phyloP scores from a whole-genome alignment of 73 alveolate genomes.

The Diophrys sp. region DNA sequence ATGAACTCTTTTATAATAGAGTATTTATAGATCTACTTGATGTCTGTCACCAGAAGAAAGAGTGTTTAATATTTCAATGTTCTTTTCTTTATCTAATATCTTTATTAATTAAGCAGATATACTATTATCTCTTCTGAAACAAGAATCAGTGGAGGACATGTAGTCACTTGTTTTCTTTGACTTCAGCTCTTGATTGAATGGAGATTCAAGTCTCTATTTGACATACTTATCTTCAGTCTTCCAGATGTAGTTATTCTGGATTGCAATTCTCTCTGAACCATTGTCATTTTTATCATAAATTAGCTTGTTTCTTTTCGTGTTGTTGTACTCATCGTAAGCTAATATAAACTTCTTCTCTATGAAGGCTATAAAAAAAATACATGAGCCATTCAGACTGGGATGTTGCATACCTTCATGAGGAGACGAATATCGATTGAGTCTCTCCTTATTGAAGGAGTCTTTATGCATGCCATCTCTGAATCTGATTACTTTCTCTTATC shows the following conservation, averaged over 20 bases:
- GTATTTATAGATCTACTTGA: constrained; percentile 71
- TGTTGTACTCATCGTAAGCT: constrained; percentile 77
- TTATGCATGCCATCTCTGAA: background rate
- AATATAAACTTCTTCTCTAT: constrained; percentile 66
- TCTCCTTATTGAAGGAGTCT: background rate
- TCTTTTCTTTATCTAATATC: constrained; percentile 69
- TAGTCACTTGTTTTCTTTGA: constrained; percentile 55
- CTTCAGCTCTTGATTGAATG: constrained; percentile 63
- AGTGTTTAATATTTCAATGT: constrained; percentile 20
- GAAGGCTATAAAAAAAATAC: constrained; percentile 57
- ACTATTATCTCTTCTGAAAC: constrained; percentile 65
- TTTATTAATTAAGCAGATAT: constrained; percentile 67
- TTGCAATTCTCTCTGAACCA: constrained; percentile 91
- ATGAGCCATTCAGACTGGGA: constrained; percentile 75
- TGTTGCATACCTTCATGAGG: background rate
- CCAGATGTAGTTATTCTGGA: constrained; percentile 68
- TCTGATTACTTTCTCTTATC: background rate
- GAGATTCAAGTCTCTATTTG: constrained; percentile 48
- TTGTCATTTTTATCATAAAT: constrained; percentile 78
- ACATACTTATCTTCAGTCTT: constrained; percentile 61
- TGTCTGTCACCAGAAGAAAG: constrained; percentile 25
- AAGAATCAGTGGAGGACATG: constrained; percentile 77
- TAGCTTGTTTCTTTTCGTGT: constrained; percentile 74
- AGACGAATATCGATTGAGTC: background rate
- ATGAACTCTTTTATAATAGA: constrained; percentile 86